Evolutionary conservation across 108 stramenopile species (phyloP).

Genomic region (Skeletonema marinoi): DNA sequence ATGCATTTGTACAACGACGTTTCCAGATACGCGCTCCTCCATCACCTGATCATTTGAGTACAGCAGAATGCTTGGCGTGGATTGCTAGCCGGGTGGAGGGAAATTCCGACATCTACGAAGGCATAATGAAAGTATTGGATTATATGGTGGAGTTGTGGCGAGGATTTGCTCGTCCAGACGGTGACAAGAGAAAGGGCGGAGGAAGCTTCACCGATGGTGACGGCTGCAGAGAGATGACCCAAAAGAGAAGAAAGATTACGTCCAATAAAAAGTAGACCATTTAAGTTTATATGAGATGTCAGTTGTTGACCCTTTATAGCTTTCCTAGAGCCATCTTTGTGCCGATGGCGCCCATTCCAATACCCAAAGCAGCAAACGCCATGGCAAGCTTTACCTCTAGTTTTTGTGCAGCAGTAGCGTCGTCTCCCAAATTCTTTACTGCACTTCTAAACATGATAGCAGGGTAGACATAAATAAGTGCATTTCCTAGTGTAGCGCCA

Average conservation of each 20-base stretch:
- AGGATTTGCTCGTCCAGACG: neutral
- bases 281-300: neutral
- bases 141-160: constrained; percentile 69
- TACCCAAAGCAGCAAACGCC: constrained; percentile 67
- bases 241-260: constrained; percentile 31
- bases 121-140: constrained; percentile 67
- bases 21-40: constrained; percentile 71
- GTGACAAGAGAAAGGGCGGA: neutral
- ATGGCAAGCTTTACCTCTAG: constrained; percentile 64
- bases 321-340: constrained; percentile 66
- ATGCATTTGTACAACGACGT: constrained; percentile 32
- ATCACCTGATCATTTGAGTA: constrained; percentile 59
- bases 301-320: neutral
- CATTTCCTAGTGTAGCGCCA: constrained; percentile 80
- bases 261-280: neutral
- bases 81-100: constrained; percentile 56
- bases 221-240: constrained; percentile 18
- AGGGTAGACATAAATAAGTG: constrained; percentile 86
- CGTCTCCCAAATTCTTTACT: constrained; percentile 52
- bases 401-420: constrained; percentile 58
- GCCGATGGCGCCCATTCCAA: constrained; percentile 82
- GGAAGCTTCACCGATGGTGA: neutral
- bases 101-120: constrained; percentile 50
- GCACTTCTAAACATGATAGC: constrained; percentile 74
- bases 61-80: constrained; percentile 79